Conservation (phyloP, 768 basidiomycete genomes). For the Macrolepiota dolichaula region DNA sequence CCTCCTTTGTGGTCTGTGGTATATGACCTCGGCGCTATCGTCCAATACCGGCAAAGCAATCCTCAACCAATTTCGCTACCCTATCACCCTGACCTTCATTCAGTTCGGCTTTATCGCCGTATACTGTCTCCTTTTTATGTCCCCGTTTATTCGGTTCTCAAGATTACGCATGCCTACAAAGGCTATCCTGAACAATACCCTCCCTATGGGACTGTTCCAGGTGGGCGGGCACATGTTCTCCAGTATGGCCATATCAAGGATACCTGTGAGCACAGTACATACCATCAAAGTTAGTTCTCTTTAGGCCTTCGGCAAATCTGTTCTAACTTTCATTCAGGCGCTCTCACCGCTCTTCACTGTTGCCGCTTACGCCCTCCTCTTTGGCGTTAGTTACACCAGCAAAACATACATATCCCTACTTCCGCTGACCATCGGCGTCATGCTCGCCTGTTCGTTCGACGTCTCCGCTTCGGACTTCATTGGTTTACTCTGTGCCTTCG, state of each 20-base stretch:
- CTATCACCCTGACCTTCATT: slow-evolving; percentile 94
- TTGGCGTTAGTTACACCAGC: slow-evolving; percentile 88
- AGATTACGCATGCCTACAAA: slow-evolving; percentile 67
- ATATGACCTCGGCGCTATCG: slow-evolving; percentile 86
- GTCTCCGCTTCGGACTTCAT: slow-evolving; percentile 80
- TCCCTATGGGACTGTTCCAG: slow-evolving; percentile 97
- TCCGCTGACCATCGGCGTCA: slow-evolving; percentile 95
- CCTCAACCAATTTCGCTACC: slow-evolving; percentile 88
- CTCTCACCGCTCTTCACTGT: slow-evolving; percentile 97
- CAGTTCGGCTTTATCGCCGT: slow-evolving; percentile 94
- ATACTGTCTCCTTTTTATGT: slow-evolving; percentile 85
- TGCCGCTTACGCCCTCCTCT: slow-evolving; percentile 89
- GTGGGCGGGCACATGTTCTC: slow-evolving; percentile 98
- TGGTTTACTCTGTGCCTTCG: slow-evolving; percentile 94
- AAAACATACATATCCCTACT: slow-evolving; percentile 91
- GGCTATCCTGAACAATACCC: slow-evolving; percentile 70
- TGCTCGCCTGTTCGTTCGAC: slow-evolving; percentile 96
- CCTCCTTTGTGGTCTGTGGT: slow-evolving; percentile 87
- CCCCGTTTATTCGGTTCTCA: slow-evolving; percentile 63
- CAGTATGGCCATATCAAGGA: slow-evolving; percentile 93
- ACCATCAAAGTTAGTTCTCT: slow-evolving; percentile 84
- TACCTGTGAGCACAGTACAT: slow-evolving; percentile 96
- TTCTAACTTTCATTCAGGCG: slow-evolving; percentile 50
- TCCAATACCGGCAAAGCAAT: slow-evolving; percentile 97
- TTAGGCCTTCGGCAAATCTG: neutral